Percentiles rank a stretch among this genome's conserved stretches.
Conservation (phyloP, 345 rosid genomes). For the thale cress (Arabidopsis thaliana) region DNA sequence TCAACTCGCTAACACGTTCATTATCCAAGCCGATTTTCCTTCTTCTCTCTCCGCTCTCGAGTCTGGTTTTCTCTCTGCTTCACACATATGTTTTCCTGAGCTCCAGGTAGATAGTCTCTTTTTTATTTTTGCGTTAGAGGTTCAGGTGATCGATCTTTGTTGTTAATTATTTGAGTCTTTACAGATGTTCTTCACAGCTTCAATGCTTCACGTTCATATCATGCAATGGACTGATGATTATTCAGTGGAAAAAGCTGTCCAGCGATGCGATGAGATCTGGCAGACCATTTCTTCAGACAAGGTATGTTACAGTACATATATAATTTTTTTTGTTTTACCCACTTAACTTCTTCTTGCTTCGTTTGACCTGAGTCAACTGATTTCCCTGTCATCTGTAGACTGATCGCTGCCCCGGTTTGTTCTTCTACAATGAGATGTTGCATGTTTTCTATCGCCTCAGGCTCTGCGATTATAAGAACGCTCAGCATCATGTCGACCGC, state of each 20-base stretch:
- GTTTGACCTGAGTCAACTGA: slow-evolving; percentile 7
- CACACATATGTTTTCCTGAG: slow-evolving; percentile 71
- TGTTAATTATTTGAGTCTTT: background rate
- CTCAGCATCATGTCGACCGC: slow-evolving; percentile 78
- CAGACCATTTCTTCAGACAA: slow-evolving; percentile 65
- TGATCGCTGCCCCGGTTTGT: slow-evolving; percentile 71
- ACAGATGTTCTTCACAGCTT: slow-evolving; percentile 93
- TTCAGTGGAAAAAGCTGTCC: slow-evolving; percentile 69
- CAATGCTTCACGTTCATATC: slow-evolving; percentile 85
- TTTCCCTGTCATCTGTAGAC: slow-evolving; percentile 51
- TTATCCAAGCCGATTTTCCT: slow-evolving; percentile 79
- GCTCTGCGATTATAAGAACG: slow-evolving; percentile 89
- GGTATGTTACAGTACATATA: slow-evolving; percentile 49
- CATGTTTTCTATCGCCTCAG: slow-evolving; percentile 87
- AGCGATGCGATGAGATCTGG: slow-evolving; percentile 78
- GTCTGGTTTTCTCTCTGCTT: slow-evolving; percentile 65
- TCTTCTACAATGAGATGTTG: slow-evolving; percentile 90
- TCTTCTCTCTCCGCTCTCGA: slow-evolving; percentile 71
- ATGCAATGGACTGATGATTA: slow-evolving; percentile 87
- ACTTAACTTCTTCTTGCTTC: slow-evolving; percentile 14
- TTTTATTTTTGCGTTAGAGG: background rate
- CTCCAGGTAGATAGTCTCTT: slow-evolving; percentile 67
- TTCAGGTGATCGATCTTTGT: slow-evolving; percentile 3
- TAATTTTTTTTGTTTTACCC: background rate
- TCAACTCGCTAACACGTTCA: slow-evolving; percentile 87